phyloP scores from a whole-genome alignment of 2,329 filamentous ascomycete species.

The Ophiostoma himal-ulmi region DNA sequence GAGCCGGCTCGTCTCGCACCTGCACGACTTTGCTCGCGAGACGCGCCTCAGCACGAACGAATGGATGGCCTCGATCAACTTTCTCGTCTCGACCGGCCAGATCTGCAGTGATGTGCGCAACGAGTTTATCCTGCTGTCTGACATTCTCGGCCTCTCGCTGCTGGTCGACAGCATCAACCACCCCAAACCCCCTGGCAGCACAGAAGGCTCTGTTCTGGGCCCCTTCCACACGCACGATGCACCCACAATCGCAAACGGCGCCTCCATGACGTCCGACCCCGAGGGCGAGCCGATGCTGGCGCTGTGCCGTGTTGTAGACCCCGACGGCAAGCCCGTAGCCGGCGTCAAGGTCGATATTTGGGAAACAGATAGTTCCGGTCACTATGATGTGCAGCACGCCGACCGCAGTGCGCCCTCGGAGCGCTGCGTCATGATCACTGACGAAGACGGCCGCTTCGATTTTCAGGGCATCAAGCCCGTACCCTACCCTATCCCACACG shows the following conservation, averaged over 20 bases:
- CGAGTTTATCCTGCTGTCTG: slow-evolving; percentile 77
- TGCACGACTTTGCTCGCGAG: slow-evolving; percentile 78
- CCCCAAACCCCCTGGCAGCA: slow-evolving; percentile 63
- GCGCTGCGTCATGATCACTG: slow-evolving; percentile 58
- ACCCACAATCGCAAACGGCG: slow-evolving; percentile 49
- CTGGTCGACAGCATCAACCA: slow-evolving; percentile 80
- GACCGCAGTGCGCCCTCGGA: slow-evolving; percentile 62
- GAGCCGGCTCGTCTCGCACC: slow-evolving; percentile 65
- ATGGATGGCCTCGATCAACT: slow-evolving; percentile 69
- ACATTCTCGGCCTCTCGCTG: slow-evolving; percentile 71
- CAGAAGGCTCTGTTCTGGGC: slow-evolving; percentile 74
- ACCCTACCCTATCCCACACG: slow-evolving; percentile 76
- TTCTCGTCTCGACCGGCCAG: slow-evolving; percentile 66
- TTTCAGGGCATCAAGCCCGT: slow-evolving; percentile 82
- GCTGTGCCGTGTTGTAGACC: slow-evolving; percentile 66
- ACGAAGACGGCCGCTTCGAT: slow-evolving; percentile 70
- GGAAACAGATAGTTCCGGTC: slow-evolving; percentile 76
- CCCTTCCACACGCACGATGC: slow-evolving; percentile 82
- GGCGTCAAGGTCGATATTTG: slow-evolving; percentile 73
- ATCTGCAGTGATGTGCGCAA: slow-evolving; percentile 69
- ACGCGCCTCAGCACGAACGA: slow-evolving; percentile 69
- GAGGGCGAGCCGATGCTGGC: slow-evolving; percentile 65
- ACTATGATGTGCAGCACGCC: slow-evolving; percentile 75
- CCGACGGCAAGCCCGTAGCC: slow-evolving; percentile 53
- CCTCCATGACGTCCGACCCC: slow-evolving; percentile 60